Percentiles rank a stretch among this genome's conserved stretches.
Evolutionary conservation across 805 yeast genomes (phyloP).

Genomic region (Yamadazyma ubonensis): DNA sequence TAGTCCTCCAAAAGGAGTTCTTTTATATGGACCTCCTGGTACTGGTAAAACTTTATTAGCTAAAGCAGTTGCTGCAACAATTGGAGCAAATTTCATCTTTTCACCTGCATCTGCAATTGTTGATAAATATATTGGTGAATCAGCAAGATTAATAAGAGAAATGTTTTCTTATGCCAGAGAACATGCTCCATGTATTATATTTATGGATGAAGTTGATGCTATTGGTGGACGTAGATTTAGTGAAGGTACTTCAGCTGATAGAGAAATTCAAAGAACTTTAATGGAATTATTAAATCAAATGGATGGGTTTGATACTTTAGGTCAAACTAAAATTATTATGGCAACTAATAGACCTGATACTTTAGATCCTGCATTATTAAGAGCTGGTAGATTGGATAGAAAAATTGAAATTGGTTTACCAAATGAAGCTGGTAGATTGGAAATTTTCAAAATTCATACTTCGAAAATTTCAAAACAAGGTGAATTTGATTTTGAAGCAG

Average conservation of each 20-base stretch:
- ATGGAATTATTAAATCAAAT: slow-evolving; percentile 96
- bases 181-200: slow-evolving; percentile 96
- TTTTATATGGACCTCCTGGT: slow-evolving; percentile 97
- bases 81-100: slow-evolving; percentile 95
- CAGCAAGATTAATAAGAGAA: slow-evolving; percentile 93
- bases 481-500: slow-evolving; percentile 95
- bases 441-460: slow-evolving; percentile 91
- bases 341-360: slow-evolving; percentile 99
- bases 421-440: slow-evolving; percentile 92
- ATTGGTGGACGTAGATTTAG: slow-evolving; percentile 97
- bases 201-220: slow-evolving; percentile 98
- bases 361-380: slow-evolving; percentile 90
- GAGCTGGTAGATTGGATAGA: slow-evolving; percentile 97
- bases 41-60: slow-evolving; percentile 96
- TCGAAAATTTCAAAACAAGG: slow-evolving; percentile 84
- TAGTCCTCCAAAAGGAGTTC: slow-evolving; percentile 97
- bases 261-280: slow-evolving; percentile 96
- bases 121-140: slow-evolving; percentile 96
- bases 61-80: slow-evolving; percentile 97
- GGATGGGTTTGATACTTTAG: slow-evolving; percentile 97
- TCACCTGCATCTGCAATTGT: slow-evolving; percentile 99
- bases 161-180: slow-evolving; percentile 98
- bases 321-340: slow-evolving; percentile 97
- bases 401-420: slow-evolving; percentile 95
- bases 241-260: slow-evolving; percentile 98